Base-by-base conservation (phyloP, 306 rosid genomes). In the Quercus ilex region DNA sequence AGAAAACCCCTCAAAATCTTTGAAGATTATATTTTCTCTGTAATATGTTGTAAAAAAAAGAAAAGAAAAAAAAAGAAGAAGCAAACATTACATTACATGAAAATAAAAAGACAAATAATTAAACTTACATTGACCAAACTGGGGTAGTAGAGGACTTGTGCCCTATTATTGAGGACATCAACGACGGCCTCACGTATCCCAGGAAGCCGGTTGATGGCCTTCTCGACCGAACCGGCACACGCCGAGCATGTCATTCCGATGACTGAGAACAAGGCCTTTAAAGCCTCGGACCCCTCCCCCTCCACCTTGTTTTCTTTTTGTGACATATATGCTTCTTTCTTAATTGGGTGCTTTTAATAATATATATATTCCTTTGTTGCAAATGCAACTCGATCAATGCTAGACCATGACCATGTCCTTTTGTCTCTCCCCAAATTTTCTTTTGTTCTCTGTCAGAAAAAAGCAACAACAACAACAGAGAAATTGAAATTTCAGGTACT, bases 171-270 rank as follows among this genome's bases (percentile, higher is more conserved):
- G 69, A 90, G 78, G 35, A 92, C 86, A 57, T 94, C 98, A 0
- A 94, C 91, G 30, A 80, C 62, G n/a, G 96, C 92, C 71, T 92
- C 88, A 1, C 80, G 86, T 56, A 94, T 87, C 2, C 98, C 97
- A 2, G 91, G 91, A 1, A 94, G 92, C 23, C 89, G 89, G 73
- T 90, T 92, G 69, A 94, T 55, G 6, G 89, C 83, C 75, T 90
- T 90, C 79, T 94, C 97, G 4, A 92, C 88, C 2, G 94, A 87
- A 1, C 89, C 90, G 1, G 94, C 93, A 60, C 93, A 89, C 2
- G 94, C 94, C 0, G 96, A 80, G 81, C 98, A 89, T 6, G 81
- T 86, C 94, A 94, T 90, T 28, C 98, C 96, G 21, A 60, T 7
- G 26, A 94, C 92, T 1, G 87, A 82, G 75, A 94, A 83, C 59